Conservation (phyloP, 1,139 yeast genomes). For the Candida tetrigidarum region DNA sequence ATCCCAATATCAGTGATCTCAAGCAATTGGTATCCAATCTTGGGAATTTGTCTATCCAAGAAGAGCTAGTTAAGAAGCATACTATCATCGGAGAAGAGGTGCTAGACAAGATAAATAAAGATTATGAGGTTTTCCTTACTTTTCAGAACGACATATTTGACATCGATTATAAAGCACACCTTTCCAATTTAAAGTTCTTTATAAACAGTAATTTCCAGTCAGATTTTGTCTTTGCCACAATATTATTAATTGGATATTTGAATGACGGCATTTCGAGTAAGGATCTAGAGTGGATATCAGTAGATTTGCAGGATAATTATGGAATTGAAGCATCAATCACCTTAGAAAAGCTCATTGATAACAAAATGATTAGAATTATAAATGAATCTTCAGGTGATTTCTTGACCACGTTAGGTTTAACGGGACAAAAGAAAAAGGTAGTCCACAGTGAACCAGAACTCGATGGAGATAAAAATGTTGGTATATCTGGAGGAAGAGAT, state of each 20-base stretch:
- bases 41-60: conserved; percentile 68
- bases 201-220: conserved; percentile 40
- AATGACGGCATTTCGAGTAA: conserved; percentile 68
- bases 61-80: conserved; percentile 72
- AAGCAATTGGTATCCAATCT: conserved; percentile 72
- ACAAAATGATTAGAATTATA: conserved; percentile 29
- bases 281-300: conserved; percentile 55
- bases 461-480: conserved; percentile 25
- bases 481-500: conserved; percentile 38
- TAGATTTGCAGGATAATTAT: conserved; percentile 57
- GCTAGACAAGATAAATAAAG: conserved; percentile 51
- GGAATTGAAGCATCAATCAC: conserved; percentile 54
- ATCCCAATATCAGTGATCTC: conserved; percentile 58
- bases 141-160: conserved; percentile 77
- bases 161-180: conserved; percentile 56
- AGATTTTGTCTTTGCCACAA: conserved; percentile 49
- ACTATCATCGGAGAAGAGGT: conserved; percentile 76
- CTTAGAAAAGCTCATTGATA: conserved; percentile 30
- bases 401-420: conserved; percentile 31
- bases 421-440: conserved; percentile 13
- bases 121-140: conserved; percentile 60
- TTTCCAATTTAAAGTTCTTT: conserved; percentile 52
- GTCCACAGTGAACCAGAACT: conserved; percentile 1
- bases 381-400: conserved; percentile 30
- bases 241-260: conserved; percentile 58